Evolutionary conservation across 2,329 filamentous ascomycete genomes (phyloP), one percentile per base, ranked within the genome.

Genomic region (Botrytis hyacinthi): DNA sequence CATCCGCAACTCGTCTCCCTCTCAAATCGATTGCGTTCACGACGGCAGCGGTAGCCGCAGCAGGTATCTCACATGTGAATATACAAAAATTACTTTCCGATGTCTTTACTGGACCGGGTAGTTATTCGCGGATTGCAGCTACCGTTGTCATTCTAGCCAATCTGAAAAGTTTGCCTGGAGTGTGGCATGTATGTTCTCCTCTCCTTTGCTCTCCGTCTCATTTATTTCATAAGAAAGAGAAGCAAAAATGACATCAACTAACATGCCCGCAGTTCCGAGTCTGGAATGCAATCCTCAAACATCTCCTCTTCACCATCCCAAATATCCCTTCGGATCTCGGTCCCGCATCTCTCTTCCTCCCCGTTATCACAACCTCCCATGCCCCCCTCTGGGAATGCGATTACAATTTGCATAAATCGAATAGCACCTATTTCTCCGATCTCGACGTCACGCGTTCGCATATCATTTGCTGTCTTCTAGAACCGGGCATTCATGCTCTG

Each of bases 371-470:
- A 9, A 84, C 84, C 40, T 88, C 88, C 1, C 86, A 87, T 78
- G 87, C 89, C 4, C 86, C 89, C 0, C 81, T 91, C 72, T 83
- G 87, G 73, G 91, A 93, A 82, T 90, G 85, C 78, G 91, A 93
- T 81, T 92, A 92, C 84, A 93, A 93, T 81, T 78, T 92, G 72
- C 91, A 93, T 83, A 93, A 93, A 79, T 90, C 87, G 62, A 93
- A 93, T 81, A 87, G 85, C 76, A 92, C 91, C 2, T 93, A 92
- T 81, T 93, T 92, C 80, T 84, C 87, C 62, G 91, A 93, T 79
- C 86, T 92, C 71, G 91, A 93, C 79, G 86, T 92, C 67, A 90
- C 92, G 57, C 92, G 96, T 73, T 92, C 92, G 0, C 93, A 97
- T 76, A 88, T 96, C 14, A 89, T 97, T 71, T 91, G 90, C 67